Evolutionary conservation across 108 stramenopile genomes (phyloP).

Genomic region (Cyclostephanos tholiformis): DNA sequence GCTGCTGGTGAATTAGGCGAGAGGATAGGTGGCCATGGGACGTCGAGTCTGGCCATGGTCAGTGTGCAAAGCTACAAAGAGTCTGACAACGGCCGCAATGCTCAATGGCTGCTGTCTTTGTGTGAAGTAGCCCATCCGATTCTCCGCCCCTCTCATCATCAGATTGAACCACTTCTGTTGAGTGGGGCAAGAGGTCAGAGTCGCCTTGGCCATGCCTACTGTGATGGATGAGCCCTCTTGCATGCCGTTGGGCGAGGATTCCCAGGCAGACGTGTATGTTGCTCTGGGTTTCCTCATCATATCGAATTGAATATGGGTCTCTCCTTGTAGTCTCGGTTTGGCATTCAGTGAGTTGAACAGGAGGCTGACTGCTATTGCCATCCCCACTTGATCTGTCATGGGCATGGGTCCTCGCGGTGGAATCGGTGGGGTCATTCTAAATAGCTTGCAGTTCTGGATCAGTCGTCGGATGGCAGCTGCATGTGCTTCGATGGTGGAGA

Average conservation of each 20-base stretch:
- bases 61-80: no score
- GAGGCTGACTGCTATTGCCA: neutral
- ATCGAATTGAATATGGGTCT: neutral
- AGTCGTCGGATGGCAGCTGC: neutral
- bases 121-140: constrained; percentile 21
- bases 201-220: neutral
- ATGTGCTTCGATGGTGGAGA: neutral
- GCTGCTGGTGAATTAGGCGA: no score
- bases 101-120: neutral
- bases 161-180: constrained; percentile 20
- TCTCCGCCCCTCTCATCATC: constrained; percentile 11
- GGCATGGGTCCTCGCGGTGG: constrained; percentile 5
- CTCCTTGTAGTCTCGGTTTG: neutral
- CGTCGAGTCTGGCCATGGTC: no score
- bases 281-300: neutral
- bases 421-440: constrained; percentile 8
- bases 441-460: neutral
- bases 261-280: neutral
- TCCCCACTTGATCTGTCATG: neutral
- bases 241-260: neutral
- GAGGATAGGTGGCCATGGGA: no score
- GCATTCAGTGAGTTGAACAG: neutral
- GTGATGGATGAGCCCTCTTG: constrained; percentile 7
- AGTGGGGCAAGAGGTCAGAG: constrained; percentile 13
- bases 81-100: neutral